A percentile compares a stretch with the other conserved stretches of the same genome.
Evolutionary conservation across 306 rosid species (phyloP).

Genomic region (Prosopis cineraria): DNA sequence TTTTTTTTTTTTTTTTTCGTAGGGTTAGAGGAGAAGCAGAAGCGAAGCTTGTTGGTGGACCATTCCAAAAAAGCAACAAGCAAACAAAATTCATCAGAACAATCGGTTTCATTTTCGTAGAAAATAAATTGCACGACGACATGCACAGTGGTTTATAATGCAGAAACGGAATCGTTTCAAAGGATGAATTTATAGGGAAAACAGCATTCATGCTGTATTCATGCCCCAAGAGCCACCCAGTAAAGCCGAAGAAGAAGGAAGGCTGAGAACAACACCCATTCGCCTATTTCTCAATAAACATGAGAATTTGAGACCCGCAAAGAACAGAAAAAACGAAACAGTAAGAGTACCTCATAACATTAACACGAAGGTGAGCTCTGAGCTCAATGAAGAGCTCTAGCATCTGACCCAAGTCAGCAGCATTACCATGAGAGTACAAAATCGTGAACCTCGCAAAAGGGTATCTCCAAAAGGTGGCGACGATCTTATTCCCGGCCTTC

Average conservation of each 20-base stretch:
- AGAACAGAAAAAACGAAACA: neutral
- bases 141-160: neutral
- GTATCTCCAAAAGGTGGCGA: constrained; percentile 88
- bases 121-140: neutral
- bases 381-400: constrained; percentile 89
- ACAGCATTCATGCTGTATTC: neutral
- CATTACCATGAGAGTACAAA: constrained; percentile 96
- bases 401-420: constrained; percentile 99
- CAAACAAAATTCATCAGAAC: neutral
- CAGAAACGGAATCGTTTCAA: neutral
- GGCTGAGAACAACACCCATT: neutral
- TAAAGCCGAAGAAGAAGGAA: neutral
- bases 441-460: constrained; percentile 85
- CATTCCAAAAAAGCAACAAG: neutral
- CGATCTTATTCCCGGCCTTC: constrained; percentile 72
- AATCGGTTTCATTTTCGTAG: neutral
- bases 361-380: constrained; percentile 95
- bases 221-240: neutral
- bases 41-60: constrained; percentile 1
- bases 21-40: neutral
- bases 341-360: constrained; percentile 70
- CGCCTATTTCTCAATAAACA: neutral
- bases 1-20: neutral
- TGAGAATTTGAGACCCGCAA: neutral
- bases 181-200: neutral